Base-by-base conservation (phyloP, 352 stramenopile species). In the Thalassiosira tumida region DNA sequence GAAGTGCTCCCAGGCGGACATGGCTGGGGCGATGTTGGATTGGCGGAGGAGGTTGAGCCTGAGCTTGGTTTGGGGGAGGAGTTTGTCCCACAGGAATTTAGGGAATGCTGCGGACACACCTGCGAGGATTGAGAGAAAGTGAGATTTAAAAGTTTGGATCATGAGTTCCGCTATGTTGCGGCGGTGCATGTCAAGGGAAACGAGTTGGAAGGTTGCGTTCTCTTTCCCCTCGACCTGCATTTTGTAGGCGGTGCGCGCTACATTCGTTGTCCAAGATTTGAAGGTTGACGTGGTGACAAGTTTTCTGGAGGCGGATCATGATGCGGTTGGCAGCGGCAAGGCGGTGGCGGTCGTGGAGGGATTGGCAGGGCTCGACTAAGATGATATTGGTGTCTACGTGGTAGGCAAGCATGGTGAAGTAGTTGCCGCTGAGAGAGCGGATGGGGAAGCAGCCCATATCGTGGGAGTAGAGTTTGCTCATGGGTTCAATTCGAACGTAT, bases 381-480 rank as follows among this genome's bases (percentile, higher is more conserved):
- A 72, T 72, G n/a, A 2, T 29, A 37, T 24, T 72, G n/a, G 4
- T 40, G 64, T 35, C 64, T 41, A 35, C 13, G 33, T 96, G 77
- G 21, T 94, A 88, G 1, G 95, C 76, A 6, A 96, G 41, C 75
- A 96, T 91, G 2, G 96, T 78, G 37, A 96, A 94, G 51, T 92
- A 69, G 59, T 94, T 91, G 31, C 92, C 92, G 35, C 70, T 24
- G 31, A 62, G 59, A 21, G 87, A 95, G 15, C 40, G 70, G 0
- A 82, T 82, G 14, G 74, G 88, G 29, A 95, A 94, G 26, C 41
- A 21, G 4, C 94, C 92, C 0, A 90, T 93, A 88, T 94, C 87
- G 51, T 96, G 92, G 29, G 72, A 80, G 33, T 85, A 91, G 0
- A 90, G n/a, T 51, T 87, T 83, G 10, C 43, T 83, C 41, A 86